Evolutionary conservation across 805 yeast species (phyloP), one percentile per base, ranked within the genome.

Genomic region (Barnettozyma populi): DNA sequence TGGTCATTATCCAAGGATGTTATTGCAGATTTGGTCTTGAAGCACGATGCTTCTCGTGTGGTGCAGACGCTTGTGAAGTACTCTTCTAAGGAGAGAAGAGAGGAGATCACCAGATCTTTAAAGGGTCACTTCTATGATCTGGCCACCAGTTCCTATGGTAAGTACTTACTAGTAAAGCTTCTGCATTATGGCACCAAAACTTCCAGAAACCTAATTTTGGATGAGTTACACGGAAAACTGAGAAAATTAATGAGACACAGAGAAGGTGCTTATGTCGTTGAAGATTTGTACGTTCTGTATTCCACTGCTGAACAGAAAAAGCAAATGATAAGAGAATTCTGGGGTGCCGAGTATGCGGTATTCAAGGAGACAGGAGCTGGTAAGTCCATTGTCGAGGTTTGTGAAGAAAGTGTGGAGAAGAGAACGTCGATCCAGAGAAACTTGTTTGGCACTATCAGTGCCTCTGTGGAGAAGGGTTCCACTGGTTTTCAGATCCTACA

Each of bases 221-320:
- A 84, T 61, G 97, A 90, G 69, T 75, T 92, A 55, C 96, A 90
- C 62, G 99, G 99, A 43, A 83, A 84, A 58, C 78, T 88, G 60
- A 78, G 97, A 65, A 92, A 89, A 68, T 73, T 92, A 49, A 89
- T 92, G 94, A 82, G 95, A 73, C 97, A 92, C 70, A 84, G 86
- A 71, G 98, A 92, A 74, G 99, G 97, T 69, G 98, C 98, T 13
- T 90, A 92, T 61, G 98, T 92, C 36, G 90, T 90, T 55, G 98
- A 92, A 69, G 99, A 92, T 73, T 74, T 88, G 60, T 92, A 74
- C 63, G 87, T 88, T 21, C 78, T 90, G 48, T 92, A 90, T 66
- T 80, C 97, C 10, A 80, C 89, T 21, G 77, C 84, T 27, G 87
- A 83, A 53, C 98, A 92, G 69, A 86, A 80, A 66, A 79, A 80